Conservation (phyloP, 169 alveolate genomes). For the Perkinsus olseni region DNA sequence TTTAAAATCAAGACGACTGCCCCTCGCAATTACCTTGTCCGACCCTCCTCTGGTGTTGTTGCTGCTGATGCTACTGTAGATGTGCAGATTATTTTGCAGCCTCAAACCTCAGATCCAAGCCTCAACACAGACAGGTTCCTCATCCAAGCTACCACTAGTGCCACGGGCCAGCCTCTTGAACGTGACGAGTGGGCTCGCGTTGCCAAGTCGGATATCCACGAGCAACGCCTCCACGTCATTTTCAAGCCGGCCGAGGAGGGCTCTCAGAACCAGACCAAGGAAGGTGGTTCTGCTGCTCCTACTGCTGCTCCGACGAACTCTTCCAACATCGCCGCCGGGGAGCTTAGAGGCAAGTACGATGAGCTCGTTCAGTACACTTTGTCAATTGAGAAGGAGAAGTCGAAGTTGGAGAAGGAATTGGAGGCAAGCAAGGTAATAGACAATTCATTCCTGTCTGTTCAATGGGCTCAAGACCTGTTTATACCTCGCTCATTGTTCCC, state of each 20-base stretch:
- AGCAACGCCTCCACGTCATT: slow-evolving; percentile 31
- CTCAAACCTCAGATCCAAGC: slow-evolving; percentile 28
- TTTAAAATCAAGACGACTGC: slow-evolving; percentile 38
- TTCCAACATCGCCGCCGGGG: slow-evolving; percentile 9
- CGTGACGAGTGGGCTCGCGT: slow-evolving; percentile 34
- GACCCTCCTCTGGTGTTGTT: slow-evolving; percentile 37
- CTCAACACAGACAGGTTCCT: slow-evolving; percentile 31
- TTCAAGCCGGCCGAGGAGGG: slow-evolving; percentile 15
- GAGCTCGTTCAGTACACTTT: slow-evolving; percentile 35
- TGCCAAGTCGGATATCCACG: slow-evolving; percentile 27
- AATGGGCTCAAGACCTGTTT: no score
- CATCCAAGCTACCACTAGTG: slow-evolving; percentile 26
- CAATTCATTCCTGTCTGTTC: background rate
- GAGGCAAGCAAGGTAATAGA: background rate
- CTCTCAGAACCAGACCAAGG: background rate
- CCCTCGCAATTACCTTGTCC: slow-evolving; percentile 33
- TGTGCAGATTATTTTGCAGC: slow-evolving; percentile 32
- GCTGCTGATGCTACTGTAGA: slow-evolving; percentile 28
- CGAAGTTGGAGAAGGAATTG: background rate
- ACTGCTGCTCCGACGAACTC: slow-evolving; percentile 11
- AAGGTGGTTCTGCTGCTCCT: slow-evolving; percentile 7
- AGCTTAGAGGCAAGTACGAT: slow-evolving; percentile 21
- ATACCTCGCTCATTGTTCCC: background rate
- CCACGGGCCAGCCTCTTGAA: slow-evolving; percentile 21
- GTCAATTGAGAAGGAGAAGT: slow-evolving; percentile 29